phyloP scores from a whole-genome alignment of 164 flowering plant genomes.

The Umbellularia californica region DNA sequence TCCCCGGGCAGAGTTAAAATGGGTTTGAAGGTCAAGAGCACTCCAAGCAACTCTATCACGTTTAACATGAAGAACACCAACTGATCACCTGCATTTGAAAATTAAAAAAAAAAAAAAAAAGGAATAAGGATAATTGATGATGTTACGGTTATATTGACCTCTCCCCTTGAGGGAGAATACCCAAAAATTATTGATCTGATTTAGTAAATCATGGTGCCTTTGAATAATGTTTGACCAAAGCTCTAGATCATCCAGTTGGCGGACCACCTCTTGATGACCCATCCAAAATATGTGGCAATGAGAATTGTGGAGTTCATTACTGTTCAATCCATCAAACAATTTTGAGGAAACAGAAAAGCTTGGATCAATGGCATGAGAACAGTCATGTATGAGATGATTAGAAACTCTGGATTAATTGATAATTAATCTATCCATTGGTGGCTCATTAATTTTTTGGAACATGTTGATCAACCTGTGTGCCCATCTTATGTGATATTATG shows the following conservation, averaged over 20 bases:
- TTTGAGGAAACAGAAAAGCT: background rate
- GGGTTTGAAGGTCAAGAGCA: slow-evolving; percentile 14
- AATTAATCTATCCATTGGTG: too few species aligned
- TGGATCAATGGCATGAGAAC: background rate
- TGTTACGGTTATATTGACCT: background rate
- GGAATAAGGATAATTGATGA: too few species aligned
- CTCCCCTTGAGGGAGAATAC: background rate
- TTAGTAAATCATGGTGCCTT: background rate
- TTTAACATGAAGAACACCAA: slow-evolving; percentile 15
- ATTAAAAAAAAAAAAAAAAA: background rate
- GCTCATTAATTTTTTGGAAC: too few species aligned
- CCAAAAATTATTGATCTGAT: background rate
- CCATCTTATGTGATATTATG: too few species aligned
- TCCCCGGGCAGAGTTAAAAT: slow-evolving; percentile 5
- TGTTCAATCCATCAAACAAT: background rate
- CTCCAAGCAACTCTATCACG: background rate
- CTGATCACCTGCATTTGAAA: slow-evolving; percentile 18
- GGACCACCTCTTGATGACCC: background rate
- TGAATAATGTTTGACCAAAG: background rate
- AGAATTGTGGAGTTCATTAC: background rate
- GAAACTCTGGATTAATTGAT: too few species aligned
- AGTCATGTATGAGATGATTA: too few species aligned
- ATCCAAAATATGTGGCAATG: background rate
- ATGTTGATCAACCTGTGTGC: too few species aligned
- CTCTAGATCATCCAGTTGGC: background rate